phyloP scores from a whole-genome alignment of 1,284 basidiomycete genomes.

The Retiboletus flavoniger region DNA sequence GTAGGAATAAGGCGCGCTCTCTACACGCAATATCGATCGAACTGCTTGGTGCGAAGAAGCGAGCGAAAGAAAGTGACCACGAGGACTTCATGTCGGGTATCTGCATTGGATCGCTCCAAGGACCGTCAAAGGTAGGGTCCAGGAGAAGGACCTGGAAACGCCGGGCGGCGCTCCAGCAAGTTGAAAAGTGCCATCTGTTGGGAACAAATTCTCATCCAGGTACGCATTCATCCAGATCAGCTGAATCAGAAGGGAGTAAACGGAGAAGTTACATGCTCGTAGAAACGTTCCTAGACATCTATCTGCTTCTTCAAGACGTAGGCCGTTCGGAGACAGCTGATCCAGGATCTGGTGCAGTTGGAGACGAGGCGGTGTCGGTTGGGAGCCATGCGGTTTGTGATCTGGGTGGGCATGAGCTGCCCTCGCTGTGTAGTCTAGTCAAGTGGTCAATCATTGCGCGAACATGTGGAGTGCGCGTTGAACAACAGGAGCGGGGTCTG shows the following conservation, averaged over 20 bases:
- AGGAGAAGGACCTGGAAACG: constrained; percentile 26
- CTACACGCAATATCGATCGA: constrained; percentile 37
- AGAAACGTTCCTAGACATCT: constrained; percentile 7
- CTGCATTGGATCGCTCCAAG: constrained; percentile 38
- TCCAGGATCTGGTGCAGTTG: constrained; percentile 12
- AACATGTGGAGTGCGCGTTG: constrained; percentile 36
- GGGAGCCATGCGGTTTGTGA: constrained; percentile 21
- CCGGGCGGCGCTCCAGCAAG: constrained; percentile 21
- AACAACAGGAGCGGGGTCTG: constrained; percentile 29
- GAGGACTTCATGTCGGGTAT: constrained; percentile 40
- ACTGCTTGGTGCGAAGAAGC: constrained; percentile 36
- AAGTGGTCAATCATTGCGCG: constrained; percentile 29
- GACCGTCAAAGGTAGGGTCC: constrained; percentile 24
- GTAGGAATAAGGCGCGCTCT: constrained; percentile 34
- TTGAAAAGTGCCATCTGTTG: constrained; percentile 9
- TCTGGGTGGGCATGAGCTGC: constrained; percentile 27
- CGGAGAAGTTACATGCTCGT: constrained; percentile 5
- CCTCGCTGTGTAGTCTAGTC: constrained; percentile 31
- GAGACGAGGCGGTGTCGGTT: constrained; percentile 21
- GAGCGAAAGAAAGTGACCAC: constrained; percentile 34
- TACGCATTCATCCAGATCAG: constrained; percentile 2
- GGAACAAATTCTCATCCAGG: constrained; percentile 1
- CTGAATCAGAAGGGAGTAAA: not conserved
- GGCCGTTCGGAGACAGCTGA: constrained; percentile 3
- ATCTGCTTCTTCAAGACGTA: constrained; percentile 3